Percentiles rank a stretch among this genome's conserved stretches.
These are phyloP conservation scores for Vitis amurensis DNA, from an alignment of 164 flowering plant genomes.

Conservation along the genomic window DNA sequence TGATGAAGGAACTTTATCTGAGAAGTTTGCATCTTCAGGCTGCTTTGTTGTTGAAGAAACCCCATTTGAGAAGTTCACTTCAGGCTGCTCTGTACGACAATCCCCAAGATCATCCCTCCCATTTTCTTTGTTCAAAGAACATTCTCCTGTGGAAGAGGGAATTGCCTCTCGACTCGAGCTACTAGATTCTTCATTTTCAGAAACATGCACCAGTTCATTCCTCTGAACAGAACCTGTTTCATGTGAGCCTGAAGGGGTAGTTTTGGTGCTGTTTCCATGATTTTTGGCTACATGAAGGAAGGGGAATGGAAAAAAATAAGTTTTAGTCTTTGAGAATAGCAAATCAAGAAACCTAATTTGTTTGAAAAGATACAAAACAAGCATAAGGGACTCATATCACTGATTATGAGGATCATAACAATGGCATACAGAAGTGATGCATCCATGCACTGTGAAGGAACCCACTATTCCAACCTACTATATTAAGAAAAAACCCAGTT, in stretches of 20 bases:
- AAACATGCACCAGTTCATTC: slow-evolving; percentile 11
- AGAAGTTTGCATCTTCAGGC: too few species aligned
- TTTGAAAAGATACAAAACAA: neutral
- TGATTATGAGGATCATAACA: too few species aligned
- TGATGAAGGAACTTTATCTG: too few species aligned
- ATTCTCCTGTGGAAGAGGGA: slow-evolving; percentile 12
- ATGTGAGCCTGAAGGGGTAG: slow-evolving; percentile 6
- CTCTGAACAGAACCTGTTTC: slow-evolving; percentile 17
- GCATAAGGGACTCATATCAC: too few species aligned
- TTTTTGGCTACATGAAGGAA: slow-evolving; percentile 42
- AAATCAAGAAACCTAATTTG: neutral
- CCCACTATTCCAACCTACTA: too few species aligned
- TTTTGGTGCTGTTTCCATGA: slow-evolving; percentile 11
- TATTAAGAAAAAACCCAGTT: too few species aligned
- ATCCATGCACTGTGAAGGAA: too few species aligned
- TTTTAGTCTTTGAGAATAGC: neutral
- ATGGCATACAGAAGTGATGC: too few species aligned
- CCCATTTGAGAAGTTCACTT: slow-evolving; percentile 2
- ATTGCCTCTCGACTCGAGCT: slow-evolving; percentile 13
- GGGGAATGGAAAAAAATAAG: neutral
- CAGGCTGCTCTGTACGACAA: slow-evolving; percentile 2
- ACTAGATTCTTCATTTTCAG: slow-evolving; percentile 18
- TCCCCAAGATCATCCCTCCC: slow-evolving; percentile 19
- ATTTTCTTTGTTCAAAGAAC: slow-evolving; percentile 10
- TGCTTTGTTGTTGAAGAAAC: neutral